Base-by-base conservation (phyloP, 225 moss, liverwort and hornwort species). In the Bryoerythrophyllum caledonicum region DNA sequence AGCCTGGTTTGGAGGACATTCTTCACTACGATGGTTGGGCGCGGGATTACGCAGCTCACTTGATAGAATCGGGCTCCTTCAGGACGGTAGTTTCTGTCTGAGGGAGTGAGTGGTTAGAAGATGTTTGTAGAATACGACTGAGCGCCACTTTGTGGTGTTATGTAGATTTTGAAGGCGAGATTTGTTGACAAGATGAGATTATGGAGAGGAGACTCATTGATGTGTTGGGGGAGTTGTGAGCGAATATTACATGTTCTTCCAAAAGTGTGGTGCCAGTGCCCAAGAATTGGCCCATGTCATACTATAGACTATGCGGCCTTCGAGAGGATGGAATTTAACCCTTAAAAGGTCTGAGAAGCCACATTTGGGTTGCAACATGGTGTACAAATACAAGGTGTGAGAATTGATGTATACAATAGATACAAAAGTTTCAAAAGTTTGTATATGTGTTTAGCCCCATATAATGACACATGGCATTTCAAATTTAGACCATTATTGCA, bases 11-110 rank as follows among this genome's bases (percentile, higher is more conserved):
- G 65, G 94, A 97, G 73, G 96, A 97, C 2, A 97, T 97, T 67
- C 83, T 97, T 25, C 81, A 93, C 72, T 97, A 74, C 57, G 96
- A 97, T 70, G 67, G 74, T 40, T 97, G 96, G 96, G 96, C 96
- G 12, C 88, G 96, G 19, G 73, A 86, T 46, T 76, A 91, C 60
- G 93, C 96, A 10, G 77, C 78, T 1, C 63, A 70, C 49, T 25
- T 90, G 52, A 68, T 80, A 34, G 81, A 57, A 51, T 82, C 87
- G 61, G 78, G 73, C 43, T 79, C 19, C 37, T 87, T 87, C 54
- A 48, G 74, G 25, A 27, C 87, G 20, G 21, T 74, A 2, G 77
- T 82, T 23, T 60, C 70, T 14, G 32, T 54, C 10, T 38, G 38
- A 8, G 8, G 34, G 34, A 34, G 34, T 34, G 34, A 34, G n/a